Base-by-base conservation (phyloP, 805 yeast genomes). In the Ogataea pini region DNA sequence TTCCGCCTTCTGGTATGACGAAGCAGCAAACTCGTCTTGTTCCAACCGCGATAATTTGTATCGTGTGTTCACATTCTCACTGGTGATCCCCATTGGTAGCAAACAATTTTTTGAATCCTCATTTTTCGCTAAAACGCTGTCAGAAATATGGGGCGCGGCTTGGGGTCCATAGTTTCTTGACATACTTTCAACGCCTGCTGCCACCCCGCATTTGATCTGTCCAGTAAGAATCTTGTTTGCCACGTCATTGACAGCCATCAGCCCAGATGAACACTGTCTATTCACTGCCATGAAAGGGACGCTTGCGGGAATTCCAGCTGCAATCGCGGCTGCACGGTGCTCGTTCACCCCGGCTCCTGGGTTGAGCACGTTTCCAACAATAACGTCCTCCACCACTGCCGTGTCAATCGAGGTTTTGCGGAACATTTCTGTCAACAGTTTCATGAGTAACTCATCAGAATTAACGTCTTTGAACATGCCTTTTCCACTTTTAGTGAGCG, bases 31-130 rank as follows among this genome's bases (percentile, higher is more conserved):
- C 50, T 72, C 84, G 67, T 92, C 99, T 70, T 91, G 98, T 52
- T 75, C 81, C 27, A 65, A 60, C 67, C 98, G 82, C 22, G 82
- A 62, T 50, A 92, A 75, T 53, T 71, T 68, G 69, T 75, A 91
- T 66, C 78, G 77, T 36, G 70, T 68, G 24, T 95, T 91, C 48
- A 92, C 87, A 67, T 92, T 92, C 73, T 92, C 98, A 64, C 89
- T 87, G 46, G 98, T 92, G 61, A 85, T 83, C 39, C 98, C 98
- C 98, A 92, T 92, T 56, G 98, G 98, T 54, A 92, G 81, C 68
- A 86, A 72, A 71, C 97, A 92, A 68, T 83, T 83, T 52, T 73
- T 73, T n/a, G 85, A 84, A 40, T 72, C 78, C 42, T 65, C 61
- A 56, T 74, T 66, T 8, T 65, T 64, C 38, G 72, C 62, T 60